A percentile compares a stretch with the other conserved stretches of the same genome.
phyloP scores from a whole-genome alignment of 1,284 basidiomycete species.

The Pseudozyma sp. region DNA sequence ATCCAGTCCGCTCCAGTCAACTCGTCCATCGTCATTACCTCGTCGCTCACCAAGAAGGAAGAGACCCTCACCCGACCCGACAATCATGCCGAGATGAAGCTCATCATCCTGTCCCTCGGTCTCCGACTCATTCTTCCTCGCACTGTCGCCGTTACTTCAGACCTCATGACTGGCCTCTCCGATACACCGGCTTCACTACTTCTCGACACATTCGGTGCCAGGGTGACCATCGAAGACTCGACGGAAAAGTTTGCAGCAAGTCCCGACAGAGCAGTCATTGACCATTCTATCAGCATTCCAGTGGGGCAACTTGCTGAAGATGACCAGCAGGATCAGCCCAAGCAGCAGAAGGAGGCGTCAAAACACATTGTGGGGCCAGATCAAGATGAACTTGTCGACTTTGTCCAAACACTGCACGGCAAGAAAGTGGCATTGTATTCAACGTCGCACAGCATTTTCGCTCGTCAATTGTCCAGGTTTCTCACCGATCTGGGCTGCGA shows the following conservation, averaged over 20 bases:
- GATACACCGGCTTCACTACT: constrained; percentile 23
- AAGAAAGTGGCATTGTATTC: constrained; percentile 55
- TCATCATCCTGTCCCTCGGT: constrained; percentile 35
- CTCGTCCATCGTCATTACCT: constrained; percentile 24
- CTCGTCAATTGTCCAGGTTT: constrained; percentile 26
- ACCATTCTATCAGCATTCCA: constrained; percentile 32
- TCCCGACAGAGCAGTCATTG: constrained; percentile 23
- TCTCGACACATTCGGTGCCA: constrained; percentile 36
- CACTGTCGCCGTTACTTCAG: constrained; percentile 3
- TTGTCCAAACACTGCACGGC: constrained; percentile 20
- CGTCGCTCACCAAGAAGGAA: constrained; percentile 25
- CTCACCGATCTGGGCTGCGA: constrained; percentile 39
- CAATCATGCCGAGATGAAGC: constrained; percentile 20
- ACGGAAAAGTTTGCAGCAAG: constrained; percentile 3
- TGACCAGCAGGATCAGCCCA: constrained; percentile 5
- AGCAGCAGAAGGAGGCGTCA: background rate
- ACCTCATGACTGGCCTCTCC: constrained; percentile 24
- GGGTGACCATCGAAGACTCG: constrained; percentile 23
- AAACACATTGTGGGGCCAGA: constrained; percentile 20
- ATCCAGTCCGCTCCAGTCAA: constrained; percentile 24
- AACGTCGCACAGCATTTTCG: constrained; percentile 33
- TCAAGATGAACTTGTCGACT: constrained; percentile 36
- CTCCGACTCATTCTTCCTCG: constrained; percentile 30
- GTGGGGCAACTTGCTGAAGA: constrained; percentile 22
- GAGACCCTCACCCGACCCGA: constrained; percentile 11